Evolutionary conservation across 1,284 basidiomycete genomes (phyloP).

Genomic region (Pascua sp.): DNA sequence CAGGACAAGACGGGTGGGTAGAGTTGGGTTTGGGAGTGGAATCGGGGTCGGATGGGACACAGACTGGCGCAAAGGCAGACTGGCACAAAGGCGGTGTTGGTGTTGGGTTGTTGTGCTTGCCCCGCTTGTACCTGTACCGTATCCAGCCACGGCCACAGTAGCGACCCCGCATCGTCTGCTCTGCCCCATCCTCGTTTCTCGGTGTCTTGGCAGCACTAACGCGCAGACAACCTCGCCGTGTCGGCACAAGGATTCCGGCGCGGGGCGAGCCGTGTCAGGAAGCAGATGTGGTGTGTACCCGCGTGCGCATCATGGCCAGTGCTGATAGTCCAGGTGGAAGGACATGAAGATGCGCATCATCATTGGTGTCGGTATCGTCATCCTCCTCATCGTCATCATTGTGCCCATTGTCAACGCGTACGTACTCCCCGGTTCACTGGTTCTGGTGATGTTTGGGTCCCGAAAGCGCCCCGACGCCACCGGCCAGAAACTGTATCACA

Average conservation of each 20-base stretch:
- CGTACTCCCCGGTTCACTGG: conserved; percentile 24
- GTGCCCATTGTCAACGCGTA: conserved; percentile 80
- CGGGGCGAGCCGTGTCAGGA: conserved; percentile 94
- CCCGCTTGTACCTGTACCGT: not conserved
- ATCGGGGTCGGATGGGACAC: not conserved
- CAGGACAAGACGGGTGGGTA: conserved; percentile 95
- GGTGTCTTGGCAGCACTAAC: too few species aligned
- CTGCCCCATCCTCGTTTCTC: too few species aligned
- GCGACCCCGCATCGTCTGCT: too few species aligned
- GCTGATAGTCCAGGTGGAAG: conserved; percentile 70
- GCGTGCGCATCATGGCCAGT: not conserved
- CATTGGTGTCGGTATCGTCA: conserved; percentile 77
- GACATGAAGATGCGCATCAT: conserved; percentile 73
- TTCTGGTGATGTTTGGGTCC: too few species aligned
- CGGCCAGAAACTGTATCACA: not conserved
- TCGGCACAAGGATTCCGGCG: conserved; percentile 98
- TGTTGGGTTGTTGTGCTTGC: not conserved
- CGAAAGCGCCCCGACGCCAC: too few species aligned
- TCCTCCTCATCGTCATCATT: conserved; percentile 90
- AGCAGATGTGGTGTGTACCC: conserved; percentile 68
- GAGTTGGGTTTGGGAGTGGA: not conserved
- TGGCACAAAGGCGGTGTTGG: too few species aligned
- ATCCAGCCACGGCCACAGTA: too few species aligned
- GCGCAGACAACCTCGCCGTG: conserved; percentile 85
- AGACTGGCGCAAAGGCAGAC: too few species aligned